Conservation (phyloP, 306 rosid species). For the Acacia confusa region DNA sequence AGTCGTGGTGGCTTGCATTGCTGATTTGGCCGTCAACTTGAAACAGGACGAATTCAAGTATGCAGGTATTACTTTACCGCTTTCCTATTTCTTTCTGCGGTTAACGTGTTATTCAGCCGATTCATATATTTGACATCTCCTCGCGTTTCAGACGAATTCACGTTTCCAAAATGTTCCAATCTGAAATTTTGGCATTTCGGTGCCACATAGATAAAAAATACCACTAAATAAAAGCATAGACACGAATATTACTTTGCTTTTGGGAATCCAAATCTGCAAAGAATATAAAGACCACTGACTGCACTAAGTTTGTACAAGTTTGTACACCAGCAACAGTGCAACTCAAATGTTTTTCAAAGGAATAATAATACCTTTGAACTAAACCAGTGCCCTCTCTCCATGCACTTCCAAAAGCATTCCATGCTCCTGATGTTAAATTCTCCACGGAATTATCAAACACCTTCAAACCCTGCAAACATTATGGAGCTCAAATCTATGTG, state of each 20-base stretch:
- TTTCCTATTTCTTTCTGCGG: background rate
- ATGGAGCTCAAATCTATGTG: slow-evolving; percentile 15
- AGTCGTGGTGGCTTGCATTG: slow-evolving; percentile 71
- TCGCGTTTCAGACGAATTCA: too few relatives aligned
- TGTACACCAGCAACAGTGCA: background rate
- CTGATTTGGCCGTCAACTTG: slow-evolving; percentile 85
- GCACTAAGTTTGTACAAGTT: slow-evolving; percentile 1
- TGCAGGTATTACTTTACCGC: slow-evolving; percentile 48
- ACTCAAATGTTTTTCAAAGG: slow-evolving; percentile 4
- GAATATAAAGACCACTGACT: background rate
- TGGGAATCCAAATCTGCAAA: background rate
- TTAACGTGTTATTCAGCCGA: background rate
- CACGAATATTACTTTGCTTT: background rate
- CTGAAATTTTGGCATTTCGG: too few relatives aligned
- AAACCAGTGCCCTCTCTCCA: slow-evolving; percentile 76
- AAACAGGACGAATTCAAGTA: too few relatives aligned
- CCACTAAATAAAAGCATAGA: background rate
- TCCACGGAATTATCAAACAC: slow-evolving; percentile 89
- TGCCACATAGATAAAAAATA: too few relatives aligned
- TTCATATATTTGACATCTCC: too few relatives aligned
- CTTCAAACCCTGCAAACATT: slow-evolving; percentile 66
- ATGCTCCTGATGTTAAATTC: slow-evolving; percentile 94
- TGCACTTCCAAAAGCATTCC: slow-evolving; percentile 91
- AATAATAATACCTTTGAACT: slow-evolving; percentile 67
- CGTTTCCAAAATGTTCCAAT: too few relatives aligned